Evolutionary conservation across 2,329 filamentous ascomycete genomes (phyloP).

Genomic region (Fusarium sp.): DNA sequence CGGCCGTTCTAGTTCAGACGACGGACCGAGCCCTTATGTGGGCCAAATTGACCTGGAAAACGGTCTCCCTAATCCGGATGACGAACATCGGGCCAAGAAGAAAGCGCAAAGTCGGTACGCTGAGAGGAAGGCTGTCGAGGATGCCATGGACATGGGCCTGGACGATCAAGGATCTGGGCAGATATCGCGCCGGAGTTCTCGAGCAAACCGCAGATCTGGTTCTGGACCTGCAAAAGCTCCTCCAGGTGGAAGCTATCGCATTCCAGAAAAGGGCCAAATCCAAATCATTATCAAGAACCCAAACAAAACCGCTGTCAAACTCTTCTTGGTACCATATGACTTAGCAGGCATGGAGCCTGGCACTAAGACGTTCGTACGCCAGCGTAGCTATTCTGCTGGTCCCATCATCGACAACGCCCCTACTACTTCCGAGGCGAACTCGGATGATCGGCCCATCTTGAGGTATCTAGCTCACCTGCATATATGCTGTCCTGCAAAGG

Average conservation of each 20-base stretch:
- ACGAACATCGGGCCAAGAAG: conserved; percentile 59
- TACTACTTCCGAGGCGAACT: conserved; percentile 41
- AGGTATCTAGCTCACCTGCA: conserved; percentile 93
- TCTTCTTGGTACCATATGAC: conserved; percentile 95
- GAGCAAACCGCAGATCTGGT: conserved; percentile 65
- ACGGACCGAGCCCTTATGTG: conserved; percentile 95
- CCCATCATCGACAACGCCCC: conserved; percentile 78
- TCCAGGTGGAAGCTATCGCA: conserved; percentile 90
- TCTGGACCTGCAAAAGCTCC: conserved; percentile 67
- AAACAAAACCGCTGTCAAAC: conserved; percentile 96
- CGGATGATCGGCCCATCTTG: conserved; percentile 73
- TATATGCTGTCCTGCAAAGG: conserved; percentile 86
- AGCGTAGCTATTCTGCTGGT: conserved; percentile 90
- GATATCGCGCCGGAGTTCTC: conserved; percentile 48
- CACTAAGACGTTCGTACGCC: conserved; percentile 94
- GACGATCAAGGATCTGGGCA: conserved; percentile 29
- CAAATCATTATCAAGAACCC: conserved; percentile 99
- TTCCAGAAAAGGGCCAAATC: conserved; percentile 91
- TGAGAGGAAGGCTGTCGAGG: conserved; percentile 51
- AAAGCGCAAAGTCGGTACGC: conserved; percentile 60
- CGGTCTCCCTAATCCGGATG: conserved; percentile 67
- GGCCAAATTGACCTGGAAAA: conserved; percentile 93
- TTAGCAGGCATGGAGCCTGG: conserved; percentile 91
- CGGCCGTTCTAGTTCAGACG: conserved; percentile 73
- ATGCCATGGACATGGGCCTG: conserved; percentile 36